Evolutionary conservation across 2,329 filamentous ascomycete species (phyloP).

Genomic region (Juglanconis juglandina): DNA sequence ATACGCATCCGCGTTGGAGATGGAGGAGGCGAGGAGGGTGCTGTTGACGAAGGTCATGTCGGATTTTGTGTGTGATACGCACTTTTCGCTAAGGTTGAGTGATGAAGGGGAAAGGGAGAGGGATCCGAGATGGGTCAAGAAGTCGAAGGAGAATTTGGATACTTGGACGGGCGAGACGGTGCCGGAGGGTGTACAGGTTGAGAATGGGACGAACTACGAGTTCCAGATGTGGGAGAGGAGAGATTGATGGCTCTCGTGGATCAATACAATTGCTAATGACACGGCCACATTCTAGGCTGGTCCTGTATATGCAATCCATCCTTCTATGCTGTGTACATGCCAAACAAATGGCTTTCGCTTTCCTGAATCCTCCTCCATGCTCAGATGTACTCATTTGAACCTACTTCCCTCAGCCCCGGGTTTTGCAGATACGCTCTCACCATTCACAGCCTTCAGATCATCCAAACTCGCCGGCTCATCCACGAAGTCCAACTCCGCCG

Average conservation of each 20-base stretch:
- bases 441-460: slow-evolving; percentile 27
- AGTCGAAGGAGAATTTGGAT: slow-evolving; percentile 50
- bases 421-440: slow-evolving; percentile 7
- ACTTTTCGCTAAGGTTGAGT: slow-evolving; percentile 61
- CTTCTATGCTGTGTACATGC: not conserved
- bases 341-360: not conserved
- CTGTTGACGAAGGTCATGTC: slow-evolving; percentile 65
- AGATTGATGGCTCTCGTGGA: slow-evolving; percentile 17
- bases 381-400: not conserved
- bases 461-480: slow-evolving; percentile 38
- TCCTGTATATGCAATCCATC: not conserved
- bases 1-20: slow-evolving; percentile 67
- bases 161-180: slow-evolving; percentile 65
- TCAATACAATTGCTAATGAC: not conserved
- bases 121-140: slow-evolving; percentile 50
- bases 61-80: slow-evolving; percentile 74
- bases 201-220: slow-evolving; percentile 63
- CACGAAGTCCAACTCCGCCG: slow-evolving; percentile 34
- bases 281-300: slow-evolving; percentile 21
- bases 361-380: not conserved
- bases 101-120: slow-evolving; percentile 29
- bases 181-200: slow-evolving; percentile 53
- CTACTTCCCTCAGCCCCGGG: slow-evolving; percentile 21
- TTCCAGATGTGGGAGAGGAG: slow-evolving; percentile 71
- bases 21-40: slow-evolving; percentile 57